phyloP scores from a whole-genome alignment of 2,329 filamentous ascomycete genomes.

The Alternaria sp. region DNA sequence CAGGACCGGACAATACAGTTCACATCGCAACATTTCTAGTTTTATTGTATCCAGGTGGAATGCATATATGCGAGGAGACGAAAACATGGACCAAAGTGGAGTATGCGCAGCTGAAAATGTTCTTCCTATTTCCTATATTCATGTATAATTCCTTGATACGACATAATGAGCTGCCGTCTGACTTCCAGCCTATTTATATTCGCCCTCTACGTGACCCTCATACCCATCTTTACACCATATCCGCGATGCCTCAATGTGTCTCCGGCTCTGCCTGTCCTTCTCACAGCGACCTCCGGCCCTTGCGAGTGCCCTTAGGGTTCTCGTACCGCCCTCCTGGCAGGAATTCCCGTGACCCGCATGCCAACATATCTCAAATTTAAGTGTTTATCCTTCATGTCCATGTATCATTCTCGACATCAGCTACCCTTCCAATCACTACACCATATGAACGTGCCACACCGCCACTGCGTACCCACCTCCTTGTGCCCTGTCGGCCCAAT shows the following conservation, averaged over 20 bases:
- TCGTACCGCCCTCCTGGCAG: background rate
- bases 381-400: background rate
- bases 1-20: background rate
- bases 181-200: background rate
- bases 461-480: slow-evolving; percentile 84
- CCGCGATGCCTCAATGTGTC: background rate
- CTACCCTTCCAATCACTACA: slow-evolving; percentile 66
- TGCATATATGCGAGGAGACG: background rate
- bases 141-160: background rate
- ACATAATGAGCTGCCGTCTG: background rate
- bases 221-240: background rate
- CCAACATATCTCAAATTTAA: background rate
- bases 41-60: background rate
- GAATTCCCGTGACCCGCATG: background rate
- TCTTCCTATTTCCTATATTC: background rate
- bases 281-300: background rate
- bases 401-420: background rate
- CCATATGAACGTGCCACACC: slow-evolving; percentile 85
- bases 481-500: slow-evolving; percentile 86
- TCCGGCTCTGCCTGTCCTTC: background rate
- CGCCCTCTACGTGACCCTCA: background rate
- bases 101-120: background rate
- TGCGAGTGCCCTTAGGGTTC: background rate
- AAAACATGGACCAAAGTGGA: background rate
- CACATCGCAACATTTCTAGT: background rate